These are phyloP conservation scores for Truncatella angustata DNA, from an alignment of 2,329 filamentous ascomycete species.

Conservation along the genomic window DNA sequence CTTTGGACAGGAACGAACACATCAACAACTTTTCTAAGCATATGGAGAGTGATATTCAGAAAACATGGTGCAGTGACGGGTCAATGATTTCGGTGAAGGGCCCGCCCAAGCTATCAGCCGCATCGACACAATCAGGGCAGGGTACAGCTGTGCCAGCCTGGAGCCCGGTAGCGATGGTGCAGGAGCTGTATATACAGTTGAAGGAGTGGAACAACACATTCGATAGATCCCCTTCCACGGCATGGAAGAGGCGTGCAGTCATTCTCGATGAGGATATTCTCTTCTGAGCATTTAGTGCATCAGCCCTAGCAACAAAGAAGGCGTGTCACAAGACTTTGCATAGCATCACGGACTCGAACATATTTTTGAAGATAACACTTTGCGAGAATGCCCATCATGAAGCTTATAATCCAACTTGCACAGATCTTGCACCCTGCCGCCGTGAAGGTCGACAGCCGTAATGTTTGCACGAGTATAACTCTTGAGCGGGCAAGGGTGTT, in stretches of 20 bases:
- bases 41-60: conserved; percentile 43
- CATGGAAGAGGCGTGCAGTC: not conserved
- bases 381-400: no score
- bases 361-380: no score
- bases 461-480: no score
- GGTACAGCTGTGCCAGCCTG: conserved; percentile 26
- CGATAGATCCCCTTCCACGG: not conserved
- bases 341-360: no score
- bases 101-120: conserved; percentile 29
- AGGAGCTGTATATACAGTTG: conserved; percentile 17
- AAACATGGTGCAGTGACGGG: conserved; percentile 39
- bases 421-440: no score
- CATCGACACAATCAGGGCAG: conserved; percentile 33
- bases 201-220: conserved; percentile 19
- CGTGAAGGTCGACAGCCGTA: no score
- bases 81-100: conserved; percentile 36
- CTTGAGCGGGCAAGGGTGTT: no score
- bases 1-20: conserved; percentile 24
- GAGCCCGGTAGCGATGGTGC: conserved; percentile 16
- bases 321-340: no score
- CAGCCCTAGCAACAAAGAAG: no score
- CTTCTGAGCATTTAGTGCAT: not conserved
- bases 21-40: conserved; percentile 39
- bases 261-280: not conserved
- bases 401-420: no score